phyloP scores from a whole-genome alignment of 202 grass and related monocot genomes.

The Zizania palustris region DNA sequence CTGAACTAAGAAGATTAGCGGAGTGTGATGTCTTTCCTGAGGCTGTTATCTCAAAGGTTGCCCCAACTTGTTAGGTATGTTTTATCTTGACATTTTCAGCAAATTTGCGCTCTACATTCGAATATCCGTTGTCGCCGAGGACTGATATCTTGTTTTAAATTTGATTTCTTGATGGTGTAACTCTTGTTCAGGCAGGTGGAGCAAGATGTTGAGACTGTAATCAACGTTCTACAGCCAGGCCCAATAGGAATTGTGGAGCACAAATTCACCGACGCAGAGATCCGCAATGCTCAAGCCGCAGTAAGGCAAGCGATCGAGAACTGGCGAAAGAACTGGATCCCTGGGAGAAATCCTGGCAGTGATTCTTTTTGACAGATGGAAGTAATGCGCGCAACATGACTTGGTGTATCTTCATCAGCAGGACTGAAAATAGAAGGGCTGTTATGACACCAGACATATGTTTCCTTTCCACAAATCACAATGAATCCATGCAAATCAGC shows the following conservation, averaged over 20 bases:
- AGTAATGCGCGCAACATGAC: background rate
- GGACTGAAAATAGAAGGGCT: background rate
- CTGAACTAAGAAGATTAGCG: background rate
- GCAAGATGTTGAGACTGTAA: slow-evolving; percentile 84
- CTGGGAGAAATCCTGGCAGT: slow-evolving; percentile 46
- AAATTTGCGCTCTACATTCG: background rate
- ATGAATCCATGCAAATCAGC: background rate
- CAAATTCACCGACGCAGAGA: slow-evolving; percentile 68
- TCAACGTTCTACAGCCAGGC: slow-evolving; percentile 77
- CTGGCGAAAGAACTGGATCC: slow-evolving; percentile 53
- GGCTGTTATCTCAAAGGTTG: slow-evolving; percentile 49
- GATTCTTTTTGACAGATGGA: slow-evolving; percentile 42
- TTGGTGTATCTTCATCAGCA: background rate
- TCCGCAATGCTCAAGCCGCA: slow-evolving; percentile 54
- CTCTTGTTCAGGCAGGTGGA: slow-evolving; percentile 69
- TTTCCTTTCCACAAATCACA: background rate
- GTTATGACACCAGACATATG: background rate
- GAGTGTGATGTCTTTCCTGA: slow-evolving; percentile 49
- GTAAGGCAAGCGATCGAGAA: slow-evolving; percentile 63
- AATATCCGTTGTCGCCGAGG: no score
- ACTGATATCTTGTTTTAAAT: background rate
- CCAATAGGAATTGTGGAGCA: slow-evolving; percentile 86
- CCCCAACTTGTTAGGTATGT: slow-evolving; percentile 49
- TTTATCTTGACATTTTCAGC: background rate
- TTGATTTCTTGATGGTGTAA: slow-evolving; percentile 13